Evolutionary conservation across 805 yeast species (phyloP).

Genomic region (Pichia nakasei): DNA sequence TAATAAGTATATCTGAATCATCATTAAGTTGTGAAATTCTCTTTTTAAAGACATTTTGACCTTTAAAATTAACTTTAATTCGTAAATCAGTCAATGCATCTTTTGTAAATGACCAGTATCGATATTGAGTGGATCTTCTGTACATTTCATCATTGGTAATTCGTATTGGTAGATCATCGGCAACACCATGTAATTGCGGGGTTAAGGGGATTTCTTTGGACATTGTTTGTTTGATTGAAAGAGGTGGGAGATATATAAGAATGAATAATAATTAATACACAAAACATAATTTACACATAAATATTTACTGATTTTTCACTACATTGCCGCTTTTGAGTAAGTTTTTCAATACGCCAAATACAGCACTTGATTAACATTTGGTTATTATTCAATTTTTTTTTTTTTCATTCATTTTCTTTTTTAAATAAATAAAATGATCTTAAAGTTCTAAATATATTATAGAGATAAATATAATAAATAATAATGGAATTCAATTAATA

Average conservation of each 20-base stretch:
- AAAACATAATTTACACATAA: too few relatives aligned
- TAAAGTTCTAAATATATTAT: not conserved
- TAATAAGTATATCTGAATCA: constrained; percentile 15
- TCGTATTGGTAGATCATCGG: constrained; percentile 14
- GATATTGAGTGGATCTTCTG: constrained; percentile 76
- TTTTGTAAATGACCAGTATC: constrained; percentile 74
- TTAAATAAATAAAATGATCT: not conserved
- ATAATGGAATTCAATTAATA: not conserved
- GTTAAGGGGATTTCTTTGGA: not conserved
- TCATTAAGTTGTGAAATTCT: constrained; percentile 15
- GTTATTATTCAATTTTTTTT: too few relatives aligned
- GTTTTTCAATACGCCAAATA: too few relatives aligned
- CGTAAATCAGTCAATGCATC: constrained; percentile 46
- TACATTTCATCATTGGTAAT: constrained; percentile 80
- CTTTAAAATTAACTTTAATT: constrained; percentile 44
- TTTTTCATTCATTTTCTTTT: too few relatives aligned
- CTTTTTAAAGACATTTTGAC: constrained; percentile 23
- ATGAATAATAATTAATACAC: too few relatives aligned
- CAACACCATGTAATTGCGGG: constrained; percentile 7
- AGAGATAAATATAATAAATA: not conserved
- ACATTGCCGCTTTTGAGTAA: too few relatives aligned
- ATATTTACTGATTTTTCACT: too few relatives aligned
- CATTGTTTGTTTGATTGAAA: not conserved
- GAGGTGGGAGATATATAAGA: too few relatives aligned
- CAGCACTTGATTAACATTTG: too few relatives aligned